Evolutionary conservation across 2,329 filamentous ascomycete species (phyloP).

Genomic region (Penicillium frequentans): DNA sequence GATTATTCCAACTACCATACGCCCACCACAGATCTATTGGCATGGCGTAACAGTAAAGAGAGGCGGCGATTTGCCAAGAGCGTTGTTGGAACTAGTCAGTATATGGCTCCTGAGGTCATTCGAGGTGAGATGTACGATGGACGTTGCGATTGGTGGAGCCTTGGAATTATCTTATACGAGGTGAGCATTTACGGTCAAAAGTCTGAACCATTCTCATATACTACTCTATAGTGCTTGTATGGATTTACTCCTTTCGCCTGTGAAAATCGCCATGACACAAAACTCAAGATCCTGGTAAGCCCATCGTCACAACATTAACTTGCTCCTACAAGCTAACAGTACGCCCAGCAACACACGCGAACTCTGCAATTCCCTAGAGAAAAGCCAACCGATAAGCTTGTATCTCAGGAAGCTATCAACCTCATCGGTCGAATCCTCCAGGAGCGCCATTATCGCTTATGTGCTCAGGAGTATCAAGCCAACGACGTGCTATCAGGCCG

Average conservation of each 20-base stretch:
- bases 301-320: neutral
- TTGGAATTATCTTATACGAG: constrained; percentile 91
- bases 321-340: constrained; percentile 17
- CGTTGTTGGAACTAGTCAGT: constrained; percentile 92
- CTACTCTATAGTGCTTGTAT: constrained; percentile 68
- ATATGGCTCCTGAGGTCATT: constrained; percentile 96
- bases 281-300: constrained; percentile 76
- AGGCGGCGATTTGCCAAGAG: constrained; percentile 76
- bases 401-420: constrained; percentile 72
- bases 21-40: constrained; percentile 56
- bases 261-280: constrained; percentile 79
- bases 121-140: constrained; percentile 81
- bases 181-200: constrained; percentile 31
- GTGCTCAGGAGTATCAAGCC: constrained; percentile 69
- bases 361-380: constrained; percentile 69
- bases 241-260: constrained; percentile 87
- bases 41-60: constrained; percentile 68
- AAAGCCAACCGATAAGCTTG: constrained; percentile 52
- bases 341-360: constrained; percentile 64
- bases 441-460: constrained; percentile 74
- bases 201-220: constrained; percentile 1
- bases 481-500: constrained; percentile 56
- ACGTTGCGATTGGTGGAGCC: constrained; percentile 95
- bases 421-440: constrained; percentile 72
- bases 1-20: constrained; percentile 32